Evolutionary conservation across 805 yeast genomes (phyloP).

Genomic region (Suhomyces prunicola): DNA sequence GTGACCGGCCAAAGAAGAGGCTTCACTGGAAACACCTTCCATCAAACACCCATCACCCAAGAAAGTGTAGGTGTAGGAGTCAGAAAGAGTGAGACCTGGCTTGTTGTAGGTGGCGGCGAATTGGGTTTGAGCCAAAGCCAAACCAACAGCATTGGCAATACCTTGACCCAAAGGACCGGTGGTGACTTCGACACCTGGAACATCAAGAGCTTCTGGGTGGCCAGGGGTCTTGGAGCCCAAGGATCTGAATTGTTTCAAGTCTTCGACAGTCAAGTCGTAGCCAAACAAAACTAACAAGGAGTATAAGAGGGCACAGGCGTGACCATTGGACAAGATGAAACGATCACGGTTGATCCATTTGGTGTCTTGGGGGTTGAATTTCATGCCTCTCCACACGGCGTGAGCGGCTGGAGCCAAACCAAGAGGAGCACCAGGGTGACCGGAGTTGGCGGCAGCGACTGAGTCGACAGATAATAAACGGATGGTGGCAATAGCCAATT

Average conservation of each 20-base stretch:
- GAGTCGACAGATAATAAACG: constrained; percentile 87
- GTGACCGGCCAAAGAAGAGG: constrained; percentile 94
- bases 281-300: constrained; percentile 83
- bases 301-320: constrained; percentile 89
- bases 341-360: constrained; percentile 93
- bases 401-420: constrained; percentile 97
- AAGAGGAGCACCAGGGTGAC: constrained; percentile 99
- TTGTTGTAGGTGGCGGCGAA: constrained; percentile 91
- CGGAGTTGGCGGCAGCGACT: constrained; percentile 85
- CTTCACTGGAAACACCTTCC: constrained; percentile 97
- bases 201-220: constrained; percentile 84
- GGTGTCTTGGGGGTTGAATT: constrained; percentile 87
- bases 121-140: constrained; percentile 92
- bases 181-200: constrained; percentile 94
- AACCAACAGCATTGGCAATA: constrained; percentile 91
- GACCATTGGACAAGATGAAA: constrained; percentile 94
- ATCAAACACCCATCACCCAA: constrained; percentile 97
- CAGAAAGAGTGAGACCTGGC: constrained; percentile 70
- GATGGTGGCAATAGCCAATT: constrained; percentile 78
- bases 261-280: constrained; percentile 75
- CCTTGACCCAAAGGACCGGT: constrained; percentile 99
- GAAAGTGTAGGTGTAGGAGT: constrained; percentile 73
- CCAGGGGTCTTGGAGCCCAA: constrained; percentile 92
- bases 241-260: constrained; percentile 87
- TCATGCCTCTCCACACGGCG: constrained; percentile 75